phyloP scores from a whole-genome alignment of 345 rosid species.

The Excoecaria agallocha region DNA sequence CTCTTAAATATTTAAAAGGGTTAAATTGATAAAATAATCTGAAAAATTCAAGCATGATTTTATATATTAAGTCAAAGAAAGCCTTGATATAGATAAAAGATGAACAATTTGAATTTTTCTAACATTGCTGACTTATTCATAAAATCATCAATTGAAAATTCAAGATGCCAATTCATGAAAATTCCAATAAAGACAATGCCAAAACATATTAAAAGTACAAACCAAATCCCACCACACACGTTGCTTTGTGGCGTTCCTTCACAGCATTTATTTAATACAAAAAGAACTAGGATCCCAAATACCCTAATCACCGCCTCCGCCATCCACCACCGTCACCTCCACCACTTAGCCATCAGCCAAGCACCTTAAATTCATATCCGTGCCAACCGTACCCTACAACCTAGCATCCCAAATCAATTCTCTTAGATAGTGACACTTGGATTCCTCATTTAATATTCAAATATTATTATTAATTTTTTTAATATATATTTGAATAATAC shows the following conservation, averaged over 20 bases:
- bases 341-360: background rate
- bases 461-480: background rate
- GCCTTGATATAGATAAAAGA: no score
- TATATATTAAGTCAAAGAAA: no score
- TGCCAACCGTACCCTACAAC: constrained; percentile 16
- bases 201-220: background rate
- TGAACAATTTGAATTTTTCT: no score
- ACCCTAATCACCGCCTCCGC: background rate
- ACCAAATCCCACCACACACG: constrained; percentile 2
- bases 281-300: background rate
- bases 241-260: background rate
- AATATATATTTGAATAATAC: background rate
- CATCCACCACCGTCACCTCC: background rate
- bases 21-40: no score
- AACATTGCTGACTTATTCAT: no score
- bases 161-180: background rate
- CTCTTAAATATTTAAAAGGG: no score
- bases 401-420: background rate
- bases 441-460: background rate
- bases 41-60: no score
- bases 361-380: constrained; percentile 3
- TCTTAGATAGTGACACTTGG: constrained; percentile 35
- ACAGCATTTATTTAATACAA: background rate
- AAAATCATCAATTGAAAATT: background rate
- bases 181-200: constrained; percentile 3